These are phyloP conservation scores for Colletotrichum tamarilloi DNA, from an alignment of 2,329 filamentous ascomycete species.

Conservation along the genomic window DNA sequence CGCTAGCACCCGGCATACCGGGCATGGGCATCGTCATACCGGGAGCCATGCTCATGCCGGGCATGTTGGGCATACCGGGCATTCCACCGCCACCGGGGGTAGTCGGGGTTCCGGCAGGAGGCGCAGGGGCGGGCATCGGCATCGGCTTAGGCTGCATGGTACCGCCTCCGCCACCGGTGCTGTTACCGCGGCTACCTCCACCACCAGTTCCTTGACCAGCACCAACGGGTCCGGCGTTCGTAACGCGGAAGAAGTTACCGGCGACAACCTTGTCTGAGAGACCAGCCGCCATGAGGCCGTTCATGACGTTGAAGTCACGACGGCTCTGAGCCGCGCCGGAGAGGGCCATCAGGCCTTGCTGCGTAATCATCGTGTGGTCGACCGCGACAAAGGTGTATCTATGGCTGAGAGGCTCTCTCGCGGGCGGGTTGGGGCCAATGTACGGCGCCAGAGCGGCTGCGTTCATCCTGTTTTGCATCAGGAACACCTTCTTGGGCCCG, in stretches of 20 bases:
- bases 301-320: slow-evolving; percentile 46
- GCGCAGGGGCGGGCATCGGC: slow-evolving; percentile 3
- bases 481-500: slow-evolving; percentile 42
- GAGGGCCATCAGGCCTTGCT: slow-evolving; percentile 41
- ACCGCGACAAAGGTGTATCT: slow-evolving; percentile 53
- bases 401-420: slow-evolving; percentile 50
- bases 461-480: slow-evolving; percentile 44
- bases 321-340: slow-evolving; percentile 43
- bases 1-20: slow-evolving; percentile 9
- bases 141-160: background rate
- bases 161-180: slow-evolving; percentile 5
- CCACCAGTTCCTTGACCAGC: slow-evolving; percentile 24
- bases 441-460: slow-evolving; percentile 42
- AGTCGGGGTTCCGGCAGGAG: background rate
- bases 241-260: slow-evolving; percentile 52
- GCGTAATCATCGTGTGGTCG: slow-evolving; percentile 46
- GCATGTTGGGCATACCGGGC: slow-evolving; percentile 22
- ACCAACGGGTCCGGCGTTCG: slow-evolving; percentile 44
- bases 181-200: slow-evolving; percentile 10
- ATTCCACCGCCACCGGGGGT: slow-evolving; percentile 17
- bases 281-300: slow-evolving; percentile 45
- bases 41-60: slow-evolving; percentile 27
- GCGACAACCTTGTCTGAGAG: slow-evolving; percentile 47
- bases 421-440: slow-evolving; percentile 51
- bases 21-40: slow-evolving; percentile 31